phyloP scores from a whole-genome alignment of 2,329 filamentous ascomycete species.

The Monosporascus sp. region DNA sequence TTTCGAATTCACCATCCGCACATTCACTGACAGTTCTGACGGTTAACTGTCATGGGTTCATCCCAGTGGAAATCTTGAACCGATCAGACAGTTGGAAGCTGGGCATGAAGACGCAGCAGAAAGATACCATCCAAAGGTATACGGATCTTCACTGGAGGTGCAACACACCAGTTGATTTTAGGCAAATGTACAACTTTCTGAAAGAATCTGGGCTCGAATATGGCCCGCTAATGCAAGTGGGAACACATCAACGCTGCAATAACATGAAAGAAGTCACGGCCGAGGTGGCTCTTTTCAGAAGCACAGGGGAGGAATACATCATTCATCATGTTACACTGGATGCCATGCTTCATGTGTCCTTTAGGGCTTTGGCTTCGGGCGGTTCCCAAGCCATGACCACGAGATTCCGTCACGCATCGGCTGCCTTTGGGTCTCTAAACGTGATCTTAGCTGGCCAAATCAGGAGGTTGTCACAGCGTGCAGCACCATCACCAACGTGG shows the following conservation, averaged over 20 bases:
- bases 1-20: slow-evolving; percentile 6
- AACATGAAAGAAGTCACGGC: slow-evolving; percentile 1
- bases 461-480: background rate
- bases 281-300: background rate
- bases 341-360: slow-evolving; percentile 5
- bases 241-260: slow-evolving; percentile 1
- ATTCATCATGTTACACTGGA: slow-evolving; percentile 11
- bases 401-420: slow-evolving; percentile 4
- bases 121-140: background rate
- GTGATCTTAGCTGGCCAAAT: background rate
- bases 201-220: slow-evolving; percentile 4
- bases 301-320: slow-evolving; percentile 1
- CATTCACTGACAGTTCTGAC: background rate
- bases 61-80: slow-evolving; percentile 1
- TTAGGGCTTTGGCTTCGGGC: slow-evolving; percentile 4
- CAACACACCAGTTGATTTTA: background rate
- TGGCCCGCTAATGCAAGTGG: slow-evolving; percentile 1
- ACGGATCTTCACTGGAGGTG: background rate
- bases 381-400: slow-evolving; percentile 7
- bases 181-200: slow-evolving; percentile 4
- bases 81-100: background rate
- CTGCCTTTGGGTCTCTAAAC: slow-evolving; percentile 7
- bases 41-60: slow-evolving; percentile 7
- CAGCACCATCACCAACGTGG: background rate
- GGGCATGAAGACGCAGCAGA: background rate